phyloP scores from a whole-genome alignment of 2,329 filamentous ascomycete species.

The Fusarium gaditjirri region DNA sequence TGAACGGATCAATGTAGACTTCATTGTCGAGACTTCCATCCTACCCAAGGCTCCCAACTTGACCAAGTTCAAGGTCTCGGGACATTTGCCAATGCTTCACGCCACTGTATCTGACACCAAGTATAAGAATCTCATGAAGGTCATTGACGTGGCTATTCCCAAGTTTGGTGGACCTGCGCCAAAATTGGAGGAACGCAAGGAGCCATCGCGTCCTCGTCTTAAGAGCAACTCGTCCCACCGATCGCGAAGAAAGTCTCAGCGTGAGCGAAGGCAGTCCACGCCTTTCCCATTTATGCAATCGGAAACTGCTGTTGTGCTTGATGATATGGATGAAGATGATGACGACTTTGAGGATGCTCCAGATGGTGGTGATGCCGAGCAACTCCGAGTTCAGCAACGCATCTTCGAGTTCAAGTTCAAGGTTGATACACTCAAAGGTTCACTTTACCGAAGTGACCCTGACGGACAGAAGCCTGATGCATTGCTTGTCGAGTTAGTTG shows the following conservation, averaged over 20 bases:
- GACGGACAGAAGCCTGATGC: slow-evolving; percentile 80
- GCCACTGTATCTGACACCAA: slow-evolving; percentile 93
- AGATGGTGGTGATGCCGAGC: slow-evolving; percentile 64
- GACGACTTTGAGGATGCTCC: slow-evolving; percentile 75
- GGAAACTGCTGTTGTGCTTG: slow-evolving; percentile 80
- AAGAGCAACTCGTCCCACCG: slow-evolving; percentile 59
- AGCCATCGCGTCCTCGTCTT: slow-evolving; percentile 55
- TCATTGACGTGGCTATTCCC: slow-evolving; percentile 95
- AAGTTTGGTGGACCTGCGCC: slow-evolving; percentile 68
- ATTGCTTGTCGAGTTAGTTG: slow-evolving; percentile 89
- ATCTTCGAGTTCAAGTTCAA: slow-evolving; percentile 98
- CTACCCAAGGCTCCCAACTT: slow-evolving; percentile 95
- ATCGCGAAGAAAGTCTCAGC: slow-evolving; percentile 56
- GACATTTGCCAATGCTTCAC: slow-evolving; percentile 90
- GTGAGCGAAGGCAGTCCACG: slow-evolving; percentile 70
- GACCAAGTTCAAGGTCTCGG: slow-evolving; percentile 90
- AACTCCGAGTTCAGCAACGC: slow-evolving; percentile 82
- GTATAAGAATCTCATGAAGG: slow-evolving; percentile 95
- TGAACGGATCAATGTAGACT: slow-evolving; percentile 97
- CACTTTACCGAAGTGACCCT: slow-evolving; percentile 86
- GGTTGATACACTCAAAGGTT: slow-evolving; percentile 93
- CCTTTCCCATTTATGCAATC: slow-evolving; percentile 79
- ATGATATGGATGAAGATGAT: slow-evolving; percentile 77
- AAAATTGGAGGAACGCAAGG: slow-evolving; percentile 41
- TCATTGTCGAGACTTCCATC: slow-evolving; percentile 95